Base-by-base conservation (phyloP, 805 yeast species). In the Cyberlindnera bimundalis region DNA sequence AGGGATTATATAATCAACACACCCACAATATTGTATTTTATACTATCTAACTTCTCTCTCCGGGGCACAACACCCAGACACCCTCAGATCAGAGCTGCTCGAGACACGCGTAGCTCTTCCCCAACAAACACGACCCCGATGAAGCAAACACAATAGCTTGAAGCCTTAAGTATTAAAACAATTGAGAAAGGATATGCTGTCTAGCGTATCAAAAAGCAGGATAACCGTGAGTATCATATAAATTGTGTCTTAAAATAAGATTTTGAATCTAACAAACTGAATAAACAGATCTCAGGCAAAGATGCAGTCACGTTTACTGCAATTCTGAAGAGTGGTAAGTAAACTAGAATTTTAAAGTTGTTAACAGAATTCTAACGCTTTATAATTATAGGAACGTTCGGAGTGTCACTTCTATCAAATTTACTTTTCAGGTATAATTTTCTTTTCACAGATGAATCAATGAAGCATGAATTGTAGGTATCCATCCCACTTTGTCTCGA, bases 381-480 rank as follows among this genome's bases (percentile, higher is more conserved):
- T n/a, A 23, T 23, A 23, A 11, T 13, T 10, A 19, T 13, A 37
- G 35, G 19, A 2, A 26, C 45, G 4, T 37, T 42, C 29, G 38
- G 33, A 9, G 29, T 32, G 3, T 30, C 41, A 6, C 28, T 42
- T 3, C n/a, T 34, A 3, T 13, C 23, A 15, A 29, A 33, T n/a
- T 7, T 37, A 2, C 9, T 34, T 2, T 29, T 37, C 28, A 17
- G 35, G 5, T 26, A 33, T 11, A 12, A 19, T 6, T 17, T 20
- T 13, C 11, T 41, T 11, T 41, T 41, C 19, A 21, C 14, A 3
- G 31, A 19, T 3, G 44, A 36, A 8, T 27, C 35, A 3, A 10
- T 41, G 35, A 41, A 37, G 21, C 35, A 29, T 15, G 45, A 41
- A 20, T 33, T 41, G 45, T 37, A 11, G 27, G 46, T 42, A 18